Evolutionary conservation across 2,329 filamentous ascomycete species (phyloP).

Genomic region (Fusarium solani-melongenae): DNA sequence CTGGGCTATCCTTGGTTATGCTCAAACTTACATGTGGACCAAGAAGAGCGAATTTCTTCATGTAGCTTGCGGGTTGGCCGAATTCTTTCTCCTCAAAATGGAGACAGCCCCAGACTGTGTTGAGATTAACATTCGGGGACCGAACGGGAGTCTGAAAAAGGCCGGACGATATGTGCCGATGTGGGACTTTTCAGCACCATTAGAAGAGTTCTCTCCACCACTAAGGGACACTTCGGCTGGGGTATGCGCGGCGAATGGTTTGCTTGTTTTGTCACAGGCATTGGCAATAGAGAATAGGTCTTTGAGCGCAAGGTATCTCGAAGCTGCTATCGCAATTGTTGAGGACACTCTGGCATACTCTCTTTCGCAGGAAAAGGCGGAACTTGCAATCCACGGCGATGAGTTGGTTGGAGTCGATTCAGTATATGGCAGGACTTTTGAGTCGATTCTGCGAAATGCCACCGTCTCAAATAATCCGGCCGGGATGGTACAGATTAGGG

Average conservation of each 20-base stretch:
- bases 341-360: not conserved
- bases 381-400: constrained; percentile 3
- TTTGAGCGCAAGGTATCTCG: not conserved
- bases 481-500: constrained; percentile 30
- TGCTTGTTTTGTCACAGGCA: not conserved
- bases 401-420: constrained; percentile 18
- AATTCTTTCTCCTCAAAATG: constrained; percentile 59
- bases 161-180: not conserved
- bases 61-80: constrained; percentile 55
- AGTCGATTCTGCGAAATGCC: not conserved
- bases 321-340: not conserved
- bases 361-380: not conserved
- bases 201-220: constrained; percentile 41
- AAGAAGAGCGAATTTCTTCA: constrained; percentile 54
- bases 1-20: constrained; percentile 60
- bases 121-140: not conserved
- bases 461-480: not conserved
- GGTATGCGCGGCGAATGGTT: not conserved
- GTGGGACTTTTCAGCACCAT: not conserved
- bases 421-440: not conserved
- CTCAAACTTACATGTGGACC: constrained; percentile 61
- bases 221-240: constrained; percentile 26
- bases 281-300: not conserved
- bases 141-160: constrained; percentile 21
- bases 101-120: constrained; percentile 38